Evolutionary conservation across 1,139 yeast species (phyloP).

Genomic region (Saccharomyces hybrid): DNA sequence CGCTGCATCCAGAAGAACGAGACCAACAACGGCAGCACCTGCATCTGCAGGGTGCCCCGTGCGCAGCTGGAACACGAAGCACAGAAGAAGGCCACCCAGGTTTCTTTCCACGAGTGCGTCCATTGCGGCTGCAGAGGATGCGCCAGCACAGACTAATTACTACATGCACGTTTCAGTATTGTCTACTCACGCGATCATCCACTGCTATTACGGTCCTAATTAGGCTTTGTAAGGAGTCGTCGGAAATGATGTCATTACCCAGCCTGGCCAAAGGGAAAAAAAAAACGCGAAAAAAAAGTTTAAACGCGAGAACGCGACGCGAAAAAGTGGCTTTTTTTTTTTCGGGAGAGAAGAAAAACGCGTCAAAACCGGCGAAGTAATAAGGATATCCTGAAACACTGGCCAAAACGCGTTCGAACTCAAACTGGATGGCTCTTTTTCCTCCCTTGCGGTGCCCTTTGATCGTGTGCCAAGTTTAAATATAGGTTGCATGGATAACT

Average conservation of each 20-base stretch:
- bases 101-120: slow-evolving; percentile 51
- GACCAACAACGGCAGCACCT: slow-evolving; percentile 56
- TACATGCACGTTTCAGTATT: background rate
- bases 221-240: background rate
- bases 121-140: slow-evolving; percentile 91
- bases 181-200: background rate
- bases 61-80: slow-evolving; percentile 38
- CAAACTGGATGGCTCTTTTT: background rate
- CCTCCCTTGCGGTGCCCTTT: slow-evolving; percentile 1
- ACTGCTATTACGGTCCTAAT: background rate
- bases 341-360: background rate
- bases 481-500: background rate
- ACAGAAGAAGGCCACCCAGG: slow-evolving; percentile 15
- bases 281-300: background rate
- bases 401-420: background rate
- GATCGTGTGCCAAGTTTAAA: background rate
- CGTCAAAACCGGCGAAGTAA: background rate
- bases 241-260: background rate
- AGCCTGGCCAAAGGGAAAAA: background rate
- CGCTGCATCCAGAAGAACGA: slow-evolving; percentile 66
- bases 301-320: slow-evolving; percentile 1
- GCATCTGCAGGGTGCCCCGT: slow-evolving; percentile 83
- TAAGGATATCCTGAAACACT: background rate
- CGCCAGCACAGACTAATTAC: slow-evolving; percentile 58
- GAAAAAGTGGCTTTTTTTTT: background rate